A percentile compares a stretch with the other conserved stretches of the same genome.
Evolutionary conservation across 768 basidiomycete species (phyloP).

Genomic region (Leccinum barrowsii): DNA sequence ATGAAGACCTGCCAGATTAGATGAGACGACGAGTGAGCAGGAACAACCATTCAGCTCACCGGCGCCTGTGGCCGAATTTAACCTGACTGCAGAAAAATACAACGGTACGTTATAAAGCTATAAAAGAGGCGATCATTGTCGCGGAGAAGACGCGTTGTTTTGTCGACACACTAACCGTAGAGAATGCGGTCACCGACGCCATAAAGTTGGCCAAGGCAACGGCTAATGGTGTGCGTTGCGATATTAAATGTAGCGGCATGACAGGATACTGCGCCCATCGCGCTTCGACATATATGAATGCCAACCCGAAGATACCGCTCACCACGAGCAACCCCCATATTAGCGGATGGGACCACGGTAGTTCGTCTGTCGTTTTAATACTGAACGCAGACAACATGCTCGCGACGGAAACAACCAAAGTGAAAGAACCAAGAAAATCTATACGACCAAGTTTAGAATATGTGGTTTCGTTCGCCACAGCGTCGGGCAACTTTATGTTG

Average conservation of each 20-base stretch:
- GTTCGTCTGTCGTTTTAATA: constrained; percentile 73
- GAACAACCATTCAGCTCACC: constrained; percentile 44
- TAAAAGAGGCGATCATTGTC: constrained; percentile 6
- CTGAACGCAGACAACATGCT: constrained; percentile 73
- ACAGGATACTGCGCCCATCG: constrained; percentile 79
- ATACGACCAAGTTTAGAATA: constrained; percentile 71
- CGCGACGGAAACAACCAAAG: constrained; percentile 69
- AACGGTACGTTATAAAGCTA: constrained; percentile 85
- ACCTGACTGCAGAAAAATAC: constrained; percentile 82
- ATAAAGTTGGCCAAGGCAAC: constrained; percentile 79
- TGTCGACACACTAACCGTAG: constrained; percentile 49
- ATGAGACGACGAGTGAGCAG: constrained; percentile 7
- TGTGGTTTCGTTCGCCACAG: constrained; percentile 54
- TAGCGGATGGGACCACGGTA: constrained; percentile 70
- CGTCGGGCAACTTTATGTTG: constrained; percentile 69
- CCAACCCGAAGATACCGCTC: constrained; percentile 49
- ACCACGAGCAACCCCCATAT: constrained; percentile 62
- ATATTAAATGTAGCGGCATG: constrained; percentile 81
- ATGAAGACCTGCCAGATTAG: constrained; percentile 59
- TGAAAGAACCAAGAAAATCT: constrained; percentile 80
- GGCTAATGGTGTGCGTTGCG: constrained; percentile 74
- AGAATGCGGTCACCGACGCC: constrained; percentile 74
- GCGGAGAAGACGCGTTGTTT: neutral
- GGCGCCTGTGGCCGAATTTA: constrained; percentile 63
- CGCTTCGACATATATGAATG: constrained; percentile 79